A percentile compares a stretch with the other conserved stretches of the same genome.
Evolutionary conservation across 352 stramenopile genomes (phyloP).

Genomic region (Globisporangium uncinulatum): DNA sequence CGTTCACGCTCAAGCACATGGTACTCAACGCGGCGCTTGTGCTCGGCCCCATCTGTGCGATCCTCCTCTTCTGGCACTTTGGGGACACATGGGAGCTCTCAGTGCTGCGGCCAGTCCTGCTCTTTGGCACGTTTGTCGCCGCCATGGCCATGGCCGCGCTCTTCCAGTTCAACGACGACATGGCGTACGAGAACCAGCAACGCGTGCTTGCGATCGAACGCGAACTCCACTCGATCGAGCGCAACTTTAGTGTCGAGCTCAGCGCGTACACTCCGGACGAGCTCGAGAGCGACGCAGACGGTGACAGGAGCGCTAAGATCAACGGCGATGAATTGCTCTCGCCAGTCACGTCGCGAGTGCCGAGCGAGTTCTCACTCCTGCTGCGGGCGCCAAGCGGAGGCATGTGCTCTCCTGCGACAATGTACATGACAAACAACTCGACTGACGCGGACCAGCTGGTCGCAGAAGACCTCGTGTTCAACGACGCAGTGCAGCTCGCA

Average conservation of each 20-base stretch:
- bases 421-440: constrained; percentile 16
- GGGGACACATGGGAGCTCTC: constrained; percentile 72
- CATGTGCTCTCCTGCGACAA: constrained; percentile 3
- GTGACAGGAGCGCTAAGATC: background rate
- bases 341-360: constrained; percentile 8
- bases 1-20: constrained; percentile 73
- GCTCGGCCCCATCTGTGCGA: constrained; percentile 44
- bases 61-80: constrained; percentile 66
- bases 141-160: constrained; percentile 53
- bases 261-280: constrained; percentile 27
- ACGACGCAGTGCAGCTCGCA: constrained; percentile 5
- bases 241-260: constrained; percentile 53
- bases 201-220: constrained; percentile 47
- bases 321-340: background rate
- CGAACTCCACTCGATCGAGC: constrained; percentile 56
- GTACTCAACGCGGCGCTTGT: constrained; percentile 47
- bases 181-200: constrained; percentile 61
- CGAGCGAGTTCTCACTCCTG: constrained; percentile 31
- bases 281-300: constrained; percentile 4
- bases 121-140: constrained; percentile 55
- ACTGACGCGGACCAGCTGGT: background rate
- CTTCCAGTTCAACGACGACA: constrained; percentile 78
- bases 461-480: constrained; percentile 15
- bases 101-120: constrained; percentile 57
- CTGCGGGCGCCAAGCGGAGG: constrained; percentile 13